Base-by-base conservation (phyloP, 2,329 filamentous ascomycete species). In the Calonectria hawksworthii region DNA sequence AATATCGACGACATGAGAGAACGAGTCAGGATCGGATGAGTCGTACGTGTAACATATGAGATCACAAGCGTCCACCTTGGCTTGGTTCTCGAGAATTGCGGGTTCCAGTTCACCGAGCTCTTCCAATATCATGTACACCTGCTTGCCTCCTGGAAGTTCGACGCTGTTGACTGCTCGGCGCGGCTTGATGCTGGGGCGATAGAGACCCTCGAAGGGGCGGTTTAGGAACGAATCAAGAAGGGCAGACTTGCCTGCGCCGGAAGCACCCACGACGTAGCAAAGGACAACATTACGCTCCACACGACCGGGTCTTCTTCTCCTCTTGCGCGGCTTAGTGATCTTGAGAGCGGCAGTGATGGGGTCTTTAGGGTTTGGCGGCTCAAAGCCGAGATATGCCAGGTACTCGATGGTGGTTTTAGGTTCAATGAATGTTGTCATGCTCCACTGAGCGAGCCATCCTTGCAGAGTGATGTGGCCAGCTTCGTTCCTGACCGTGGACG, bases 381-480 rank as follows among this genome's bases (percentile, higher is more conserved):
- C 97, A 81, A 98, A 99, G 1, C 97, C 97, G 2, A 99, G 92
- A 83, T 98, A 98, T 4, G 97, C 97, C 3, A 99, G 92, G 83
- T 99, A 99, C 80, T 98, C 96, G 5, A 99, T 90, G 0, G 97
- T 99, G 0, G 95, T 98, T 83, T 97, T 98, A 16, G 97, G 96
- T 72, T 98, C 96, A 74, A 98, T 92, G 81, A 99, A 99, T 0
- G 97, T 99, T 0, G 97, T 99, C 97, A 99, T 99, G 83, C 96
- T 98, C 97, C 97, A 99, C 82, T 99, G 97, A 5, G 97, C 97
- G 47, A 99, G 91, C 97, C 97, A 99, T 2, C 97, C 97, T 84
- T 99, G 97, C 5, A 99, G 89, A 1, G 97, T 99, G 75, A 99
- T 96, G 83, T 99, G 92, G 0, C 97, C 97, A 11, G 95, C 95